phyloP scores from a whole-genome alignment of 345 rosid genomes.

The Heritiera littoralis region DNA sequence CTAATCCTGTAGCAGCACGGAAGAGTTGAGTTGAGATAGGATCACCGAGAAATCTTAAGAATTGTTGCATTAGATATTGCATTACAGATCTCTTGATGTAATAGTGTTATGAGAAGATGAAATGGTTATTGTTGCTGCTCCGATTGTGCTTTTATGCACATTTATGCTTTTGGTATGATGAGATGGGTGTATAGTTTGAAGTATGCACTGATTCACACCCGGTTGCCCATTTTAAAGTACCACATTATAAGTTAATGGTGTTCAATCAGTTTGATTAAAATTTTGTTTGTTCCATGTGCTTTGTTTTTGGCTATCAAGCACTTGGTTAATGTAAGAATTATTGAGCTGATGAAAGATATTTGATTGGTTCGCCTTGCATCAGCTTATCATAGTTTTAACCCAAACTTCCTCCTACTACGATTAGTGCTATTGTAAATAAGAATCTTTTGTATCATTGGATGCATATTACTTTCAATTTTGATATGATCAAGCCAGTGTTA shows the following conservation, averaged over 20 bases:
- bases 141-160: background rate
- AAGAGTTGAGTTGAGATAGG: background rate
- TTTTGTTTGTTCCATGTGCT: background rate
- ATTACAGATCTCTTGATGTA: background rate
- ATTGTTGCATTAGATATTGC: background rate
- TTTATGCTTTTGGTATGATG: background rate
- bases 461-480: background rate
- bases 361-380: too few species aligned
- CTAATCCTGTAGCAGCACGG: background rate
- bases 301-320: too few species aligned
- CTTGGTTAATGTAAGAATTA: too few species aligned
- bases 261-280: background rate
- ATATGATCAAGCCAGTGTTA: background rate
- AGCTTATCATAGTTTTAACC: background rate
- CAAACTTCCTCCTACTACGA: background rate
- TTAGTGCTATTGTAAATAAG: too few species aligned
- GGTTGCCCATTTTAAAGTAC: background rate
- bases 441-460: too few species aligned
- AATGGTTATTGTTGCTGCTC: constrained; percentile 13
- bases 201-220: background rate
- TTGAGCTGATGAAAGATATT: too few species aligned
- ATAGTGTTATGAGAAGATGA: background rate
- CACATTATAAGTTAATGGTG: background rate
- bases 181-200: background rate
- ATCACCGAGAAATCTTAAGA: too few species aligned